phyloP scores from a whole-genome alignment of 2,329 filamentous ascomycete species.

The Epichloe aotearoae region DNA sequence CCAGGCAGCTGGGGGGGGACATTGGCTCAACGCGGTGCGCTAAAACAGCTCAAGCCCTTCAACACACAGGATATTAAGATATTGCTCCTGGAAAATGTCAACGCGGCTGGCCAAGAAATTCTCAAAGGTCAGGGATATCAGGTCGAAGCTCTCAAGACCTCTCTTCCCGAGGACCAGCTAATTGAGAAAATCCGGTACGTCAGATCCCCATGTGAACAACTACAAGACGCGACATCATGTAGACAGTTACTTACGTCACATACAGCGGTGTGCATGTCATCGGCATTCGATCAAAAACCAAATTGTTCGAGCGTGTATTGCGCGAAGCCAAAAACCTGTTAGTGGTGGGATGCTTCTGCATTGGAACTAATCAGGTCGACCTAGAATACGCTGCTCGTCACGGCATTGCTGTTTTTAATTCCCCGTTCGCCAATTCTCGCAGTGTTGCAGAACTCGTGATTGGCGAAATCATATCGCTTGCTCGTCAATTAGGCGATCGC shows the following conservation, averaged over 20 bases:
- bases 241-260: constrained; percentile 2
- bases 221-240: neutral
- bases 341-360: constrained; percentile 96
- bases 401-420: constrained; percentile 97
- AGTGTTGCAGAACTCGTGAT: constrained; percentile 96
- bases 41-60: constrained; percentile 86
- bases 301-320: constrained; percentile 74
- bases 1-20: constrained; percentile 45
- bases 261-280: constrained; percentile 86
- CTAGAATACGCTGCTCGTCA: constrained; percentile 68
- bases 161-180: constrained; percentile 80
- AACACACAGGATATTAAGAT: constrained; percentile 95
- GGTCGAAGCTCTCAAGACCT: constrained; percentile 82
- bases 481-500: constrained; percentile 83
- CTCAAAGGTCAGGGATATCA: constrained; percentile 82
- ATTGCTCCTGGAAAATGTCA: constrained; percentile 88
- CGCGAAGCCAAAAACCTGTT: constrained; percentile 86
- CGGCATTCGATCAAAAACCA: constrained; percentile 96
- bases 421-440: constrained; percentile 93
- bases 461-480: constrained; percentile 80
- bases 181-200: constrained; percentile 89
- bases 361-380: constrained; percentile 92
- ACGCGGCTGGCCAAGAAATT: constrained; percentile 75
- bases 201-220: neutral
- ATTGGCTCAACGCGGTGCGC: constrained; percentile 23